A percentile compares a stretch with the other conserved stretches of the same genome.
phyloP scores from a whole-genome alignment of 2,329 filamentous ascomycete genomes.

The Curvularia eragrostidis region DNA sequence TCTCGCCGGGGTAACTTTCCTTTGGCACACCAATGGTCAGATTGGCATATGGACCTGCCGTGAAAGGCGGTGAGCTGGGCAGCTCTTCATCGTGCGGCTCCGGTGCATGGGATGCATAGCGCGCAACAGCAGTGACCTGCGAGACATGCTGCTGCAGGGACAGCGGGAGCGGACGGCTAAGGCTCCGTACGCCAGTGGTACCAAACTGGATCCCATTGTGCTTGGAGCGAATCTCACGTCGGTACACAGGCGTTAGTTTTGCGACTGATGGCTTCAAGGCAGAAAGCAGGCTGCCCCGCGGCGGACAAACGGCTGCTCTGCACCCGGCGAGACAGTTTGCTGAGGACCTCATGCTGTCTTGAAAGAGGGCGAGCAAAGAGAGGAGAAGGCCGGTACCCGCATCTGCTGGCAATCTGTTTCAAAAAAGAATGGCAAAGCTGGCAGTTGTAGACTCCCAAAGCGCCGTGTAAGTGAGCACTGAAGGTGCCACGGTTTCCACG shows the following conservation, averaged over 20 bases:
- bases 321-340: slow-evolving; percentile 36
- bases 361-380: slow-evolving; percentile 29
- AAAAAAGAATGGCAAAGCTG: slow-evolving; percentile 11
- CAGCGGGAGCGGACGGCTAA: slow-evolving; percentile 38
- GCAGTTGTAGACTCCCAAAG: slow-evolving; percentile 14
- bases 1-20: slow-evolving; percentile 80
- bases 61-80: slow-evolving; percentile 45
- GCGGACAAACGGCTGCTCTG: slow-evolving; percentile 35
- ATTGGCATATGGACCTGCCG: slow-evolving; percentile 67
- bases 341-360: slow-evolving; percentile 42
- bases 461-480: slow-evolving; percentile 21
- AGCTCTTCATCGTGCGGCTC: slow-evolving; percentile 48
- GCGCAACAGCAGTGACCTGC: slow-evolving; percentile 33
- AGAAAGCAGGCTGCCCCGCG: slow-evolving; percentile 28
- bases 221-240: slow-evolving; percentile 28
- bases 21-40: slow-evolving; percentile 80
- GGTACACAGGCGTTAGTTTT: slow-evolving; percentile 28
- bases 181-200: slow-evolving; percentile 29
- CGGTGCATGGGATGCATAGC: slow-evolving; percentile 43
- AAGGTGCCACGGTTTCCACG: slow-evolving; percentile 27
- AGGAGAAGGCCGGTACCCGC: slow-evolving; percentile 35
- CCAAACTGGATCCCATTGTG: slow-evolving; percentile 22
- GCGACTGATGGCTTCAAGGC: slow-evolving; percentile 29
- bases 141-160: slow-evolving; percentile 42
- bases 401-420: slow-evolving; percentile 37